phyloP scores from a whole-genome alignment of 768 basidiomycete species.

The Crepidotus variabilis region DNA sequence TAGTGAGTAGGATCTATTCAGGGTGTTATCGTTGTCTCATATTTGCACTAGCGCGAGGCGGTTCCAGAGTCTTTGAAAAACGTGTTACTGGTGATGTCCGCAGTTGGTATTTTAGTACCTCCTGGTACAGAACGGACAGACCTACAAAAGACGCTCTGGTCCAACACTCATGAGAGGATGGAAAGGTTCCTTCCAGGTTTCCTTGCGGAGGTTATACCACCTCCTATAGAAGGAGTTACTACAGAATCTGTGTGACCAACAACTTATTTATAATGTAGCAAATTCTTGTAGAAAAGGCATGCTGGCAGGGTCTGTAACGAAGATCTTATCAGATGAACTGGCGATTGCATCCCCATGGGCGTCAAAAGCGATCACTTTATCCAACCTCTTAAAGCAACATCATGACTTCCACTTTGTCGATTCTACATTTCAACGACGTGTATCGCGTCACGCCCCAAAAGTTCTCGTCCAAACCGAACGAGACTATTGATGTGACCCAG shows the following conservation, averaged over 20 bases:
- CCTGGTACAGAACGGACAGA: slow-evolving; percentile 49
- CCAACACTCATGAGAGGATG: slow-evolving; percentile 78
- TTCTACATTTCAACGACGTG: slow-evolving; percentile 79
- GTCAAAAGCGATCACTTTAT: too few relatives aligned
- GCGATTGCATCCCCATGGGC: too few relatives aligned
- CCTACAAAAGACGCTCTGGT: slow-evolving; percentile 74
- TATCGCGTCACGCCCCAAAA: slow-evolving; percentile 82
- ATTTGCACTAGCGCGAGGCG: slow-evolving; percentile 72
- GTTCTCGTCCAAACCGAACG: slow-evolving; percentile 41
- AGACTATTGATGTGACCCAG: slow-evolving; percentile 84
- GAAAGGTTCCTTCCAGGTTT: slow-evolving; percentile 93
- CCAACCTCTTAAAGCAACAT: not conserved
- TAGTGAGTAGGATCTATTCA: slow-evolving; percentile 51
- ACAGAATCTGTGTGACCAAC: not conserved
- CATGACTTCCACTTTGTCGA: slow-evolving; percentile 25
- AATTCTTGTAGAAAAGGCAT: not conserved
- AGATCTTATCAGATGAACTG: too few relatives aligned
- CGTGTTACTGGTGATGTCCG: slow-evolving; percentile 93
- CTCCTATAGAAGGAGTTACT: slow-evolving; percentile 15
- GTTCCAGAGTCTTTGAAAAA: slow-evolving; percentile 97
- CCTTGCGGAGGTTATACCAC: slow-evolving; percentile 63
- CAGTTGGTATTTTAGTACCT: slow-evolving; percentile 78
- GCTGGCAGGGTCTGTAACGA: not conserved
- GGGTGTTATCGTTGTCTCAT: not conserved
- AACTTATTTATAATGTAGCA: too few relatives aligned